Evolutionary conservation across 78 protist species (phyloP), one percentile per base, ranked within the genome.

Genomic region (Polysphondylium violaceum): DNA sequence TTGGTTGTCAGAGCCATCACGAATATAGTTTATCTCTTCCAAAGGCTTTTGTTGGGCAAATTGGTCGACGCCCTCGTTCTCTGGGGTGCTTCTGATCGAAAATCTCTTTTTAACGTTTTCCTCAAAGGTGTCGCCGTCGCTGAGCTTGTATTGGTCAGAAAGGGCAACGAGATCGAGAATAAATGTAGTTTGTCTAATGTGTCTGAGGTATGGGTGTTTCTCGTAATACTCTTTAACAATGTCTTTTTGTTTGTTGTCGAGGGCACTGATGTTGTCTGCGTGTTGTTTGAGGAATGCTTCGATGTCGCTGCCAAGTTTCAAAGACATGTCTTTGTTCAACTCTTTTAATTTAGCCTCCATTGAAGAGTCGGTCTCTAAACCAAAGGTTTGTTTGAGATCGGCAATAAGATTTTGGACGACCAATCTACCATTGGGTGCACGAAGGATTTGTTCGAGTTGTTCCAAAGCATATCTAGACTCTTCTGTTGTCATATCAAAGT

Each of bases 151-250:
- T 40, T 50, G 58, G 14, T 67, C 73, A 6, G 67, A 61, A 19
- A 83, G 60, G 41, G 56, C 41, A 40, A 83, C 63, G 31, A 83
- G 23, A 59, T 83, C 91, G 36, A 83, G 41, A 38, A 83, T 50
- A 8, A 69, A 33, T 2, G 56, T 19, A 0, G 79, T 67, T 71
- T 83, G 91, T 36, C 75, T 74, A 27, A 51, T 38, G 79, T 83
- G 65, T 21, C 43, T 55, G 27, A 83, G 29, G 75, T 68, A 69
- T 69, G 91, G 91, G 25, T 83, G 78, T 31, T 36, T 61, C 23
- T 55, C 65, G 29, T 58, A 31, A 40, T 83, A 83, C 38, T 71
- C 79, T 1, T 25, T 25, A 36, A 69, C 60, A 12, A 83, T 43
- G 0, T 41, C 36, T 25, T 73, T 21, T 40, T 83, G 81, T 4